Conservation (phyloP, 352 stramenopile genomes). For the Phytophthora hibernalis region DNA sequence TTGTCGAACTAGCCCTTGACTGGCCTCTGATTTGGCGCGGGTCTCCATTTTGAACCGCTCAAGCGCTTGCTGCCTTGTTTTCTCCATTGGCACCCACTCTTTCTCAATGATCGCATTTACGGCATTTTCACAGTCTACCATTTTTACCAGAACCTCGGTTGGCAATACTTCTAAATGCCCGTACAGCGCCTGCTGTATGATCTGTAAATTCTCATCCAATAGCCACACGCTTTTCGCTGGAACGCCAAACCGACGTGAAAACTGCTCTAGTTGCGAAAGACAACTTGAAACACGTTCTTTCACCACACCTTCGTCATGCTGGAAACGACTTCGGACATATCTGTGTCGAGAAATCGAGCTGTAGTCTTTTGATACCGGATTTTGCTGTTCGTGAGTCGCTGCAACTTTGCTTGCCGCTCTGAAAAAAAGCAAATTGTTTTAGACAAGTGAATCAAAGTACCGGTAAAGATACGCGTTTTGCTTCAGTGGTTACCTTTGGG, state of each 20-base stretch:
- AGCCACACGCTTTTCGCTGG: conserved; percentile 45
- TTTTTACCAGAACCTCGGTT: conserved; percentile 57
- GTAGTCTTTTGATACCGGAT: conserved; percentile 25
- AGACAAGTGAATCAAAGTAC: neutral
- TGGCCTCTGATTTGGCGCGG: conserved; percentile 44
- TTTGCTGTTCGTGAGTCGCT: neutral
- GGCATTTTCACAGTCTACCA: conserved; percentile 58
- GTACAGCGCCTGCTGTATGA: conserved; percentile 66
- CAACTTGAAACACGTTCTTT: conserved; percentile 48
- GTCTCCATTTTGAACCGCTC: conserved; percentile 46
- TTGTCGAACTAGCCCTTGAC: conserved; percentile 58
- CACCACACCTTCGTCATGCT: conserved; percentile 53
- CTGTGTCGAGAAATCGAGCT: conserved; percentile 51
- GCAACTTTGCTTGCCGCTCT: conserved; percentile 29
- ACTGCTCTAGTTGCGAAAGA: conserved; percentile 51
- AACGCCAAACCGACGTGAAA: conserved; percentile 55
- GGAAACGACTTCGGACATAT: conserved; percentile 58
- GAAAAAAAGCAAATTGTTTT: conserved; percentile 13
- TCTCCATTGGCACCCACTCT: conserved; percentile 69
- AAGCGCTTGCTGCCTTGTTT: conserved; percentile 51
- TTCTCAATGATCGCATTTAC: conserved; percentile 58
- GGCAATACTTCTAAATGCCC: conserved; percentile 68
- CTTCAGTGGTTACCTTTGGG: conserved; percentile 40
- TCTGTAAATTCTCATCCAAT: conserved; percentile 51
- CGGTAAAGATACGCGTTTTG: neutral